Evolutionary conservation across 2,329 filamentous ascomycete genomes (phyloP), one percentile per base, ranked within the genome.

Genomic region (Colletotrichum tabaci): DNA sequence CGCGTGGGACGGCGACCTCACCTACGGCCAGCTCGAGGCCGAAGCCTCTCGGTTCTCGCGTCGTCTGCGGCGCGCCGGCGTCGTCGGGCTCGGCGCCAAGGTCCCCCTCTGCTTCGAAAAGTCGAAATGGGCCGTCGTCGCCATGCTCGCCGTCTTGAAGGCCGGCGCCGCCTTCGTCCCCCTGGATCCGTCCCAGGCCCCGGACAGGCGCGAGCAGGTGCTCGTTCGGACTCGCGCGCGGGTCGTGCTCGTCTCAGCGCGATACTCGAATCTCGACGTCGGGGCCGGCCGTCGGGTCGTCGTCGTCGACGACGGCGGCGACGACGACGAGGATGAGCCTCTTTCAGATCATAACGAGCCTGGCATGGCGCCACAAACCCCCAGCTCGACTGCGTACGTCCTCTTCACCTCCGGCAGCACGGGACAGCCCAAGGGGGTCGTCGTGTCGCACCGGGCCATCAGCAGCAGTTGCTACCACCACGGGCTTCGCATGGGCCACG

Each of bases 341-440:
- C 49, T 52, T 9, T 6, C 26, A 30, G 26, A 30, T 7, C 26
- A 30, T 30, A 4, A 30, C 26, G 26, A 30, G 26, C 26, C 26
- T 1, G 26, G 26, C 26, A 30, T 30, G 26, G 26, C 26, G 26
- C 26, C 26, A 30, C 26, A 30, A 30, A 6, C 26, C 26, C 26
- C 26, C 26, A 30, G 26, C 5, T 60, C 40, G 40, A 55, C 72
- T 16, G 75, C 76, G 13, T 76, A 76, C 23, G 84, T 87, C 74
- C 85, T 75, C 52, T 75, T 73, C 46, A 76, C 74, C 4, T 74
- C 85, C 16, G 86, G 86, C 18, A 86, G 82, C 47, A 87, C 84
- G 6, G 85, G 84, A 18, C 77, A 79, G 46, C 85, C 85, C 13
- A 87, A 87, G 77, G 85, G 85, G 49, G 84, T 86, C 35, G 81